These are phyloP conservation scores for Lipomyces orientalis DNA, from an alignment of 805 yeast genomes.

Conservation along the genomic window DNA sequence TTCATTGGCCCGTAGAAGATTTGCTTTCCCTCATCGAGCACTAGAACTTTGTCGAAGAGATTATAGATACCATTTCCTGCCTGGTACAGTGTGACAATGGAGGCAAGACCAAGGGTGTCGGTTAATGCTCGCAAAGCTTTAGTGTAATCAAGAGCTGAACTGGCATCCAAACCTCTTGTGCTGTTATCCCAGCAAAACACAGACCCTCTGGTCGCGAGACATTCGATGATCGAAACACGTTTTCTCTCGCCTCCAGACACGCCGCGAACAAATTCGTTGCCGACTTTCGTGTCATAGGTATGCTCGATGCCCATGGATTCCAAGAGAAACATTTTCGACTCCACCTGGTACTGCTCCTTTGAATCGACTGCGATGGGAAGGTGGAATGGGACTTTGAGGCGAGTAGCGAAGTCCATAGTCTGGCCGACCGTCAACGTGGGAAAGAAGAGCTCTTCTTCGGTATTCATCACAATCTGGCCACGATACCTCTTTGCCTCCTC, in stretches of 20 bases:
- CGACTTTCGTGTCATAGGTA: constrained; percentile 51
- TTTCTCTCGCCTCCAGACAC: constrained; percentile 65
- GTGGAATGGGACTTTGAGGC: not conserved
- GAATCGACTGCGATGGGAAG: constrained; percentile 48
- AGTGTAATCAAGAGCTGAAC: constrained; percentile 69
- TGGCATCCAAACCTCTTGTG: constrained; percentile 74
- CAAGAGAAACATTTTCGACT: constrained; percentile 45
- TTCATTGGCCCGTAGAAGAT: constrained; percentile 57
- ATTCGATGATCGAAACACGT: constrained; percentile 61
- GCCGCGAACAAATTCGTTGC: constrained; percentile 59
- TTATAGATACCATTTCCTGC: constrained; percentile 62
- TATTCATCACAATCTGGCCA: constrained; percentile 53
- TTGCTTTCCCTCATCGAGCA: constrained; percentile 62
- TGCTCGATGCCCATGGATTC: constrained; percentile 46
- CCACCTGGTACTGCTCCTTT: constrained; percentile 55
- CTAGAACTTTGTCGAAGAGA: constrained; percentile 58
- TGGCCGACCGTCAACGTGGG: constrained; percentile 77
- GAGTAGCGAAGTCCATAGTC: constrained; percentile 68
- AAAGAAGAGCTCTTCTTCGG: constrained; percentile 64
- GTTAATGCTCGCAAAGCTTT: constrained; percentile 63
- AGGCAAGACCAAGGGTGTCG: constrained; percentile 53
- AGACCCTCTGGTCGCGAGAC: constrained; percentile 52
- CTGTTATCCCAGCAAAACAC: constrained; percentile 69
- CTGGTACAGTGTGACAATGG: constrained; percentile 66
- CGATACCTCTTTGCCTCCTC: constrained; percentile 64